Evolutionary conservation across 192 early-diverging fungal genomes (phyloP), one percentile per base, ranked within the genome.

Genomic region (Dissophora ornata): DNA sequence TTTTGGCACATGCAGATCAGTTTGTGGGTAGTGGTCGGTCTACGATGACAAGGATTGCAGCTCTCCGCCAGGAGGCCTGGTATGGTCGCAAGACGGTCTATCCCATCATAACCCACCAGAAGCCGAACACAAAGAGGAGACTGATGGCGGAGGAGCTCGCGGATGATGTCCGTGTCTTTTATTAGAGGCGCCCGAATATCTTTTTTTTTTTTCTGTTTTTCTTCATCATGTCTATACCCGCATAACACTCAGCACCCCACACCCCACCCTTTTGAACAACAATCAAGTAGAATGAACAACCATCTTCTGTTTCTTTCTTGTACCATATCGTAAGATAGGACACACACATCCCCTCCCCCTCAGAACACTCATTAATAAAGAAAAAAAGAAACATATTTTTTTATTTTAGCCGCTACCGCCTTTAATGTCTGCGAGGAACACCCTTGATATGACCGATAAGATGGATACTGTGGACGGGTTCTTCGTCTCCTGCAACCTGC

Each of bases 391-490:
- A 12, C 7, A 12, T 5, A 12, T 12, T 12, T 5, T 38, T 38
- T 5, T 9, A 9, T 5, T 38, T 5, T 38, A 38, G 5, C 5
- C 7, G 5, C 36, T 38, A 38, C 12, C 36, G 36, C 36, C 36
- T 38, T 52, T 3, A 57, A 42, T 60, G 62, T 48, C 67, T 46
- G 0, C 56, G 42, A 48, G 70, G 70, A 12, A 74, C 53, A 28
- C 70, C 70, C 16, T 65, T 74, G 70, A 74, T 59, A 40, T 74
- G 70, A 13, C 70, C 70, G 24, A 65, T 59, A 16, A 74, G 50
- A 19, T 65, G 18, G 42, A 74, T 74, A 12, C 46, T 64, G 29
- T 74, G 62, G 28, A 74, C 53, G 33, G 69, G 58, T 33, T 71
- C 69, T 4, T 55, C 59, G 11, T 49, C 54, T 38, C 32, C 56